Base-by-base conservation (phyloP, 441 rosid genomes). In the Arabidopsis lyrata region DNA sequence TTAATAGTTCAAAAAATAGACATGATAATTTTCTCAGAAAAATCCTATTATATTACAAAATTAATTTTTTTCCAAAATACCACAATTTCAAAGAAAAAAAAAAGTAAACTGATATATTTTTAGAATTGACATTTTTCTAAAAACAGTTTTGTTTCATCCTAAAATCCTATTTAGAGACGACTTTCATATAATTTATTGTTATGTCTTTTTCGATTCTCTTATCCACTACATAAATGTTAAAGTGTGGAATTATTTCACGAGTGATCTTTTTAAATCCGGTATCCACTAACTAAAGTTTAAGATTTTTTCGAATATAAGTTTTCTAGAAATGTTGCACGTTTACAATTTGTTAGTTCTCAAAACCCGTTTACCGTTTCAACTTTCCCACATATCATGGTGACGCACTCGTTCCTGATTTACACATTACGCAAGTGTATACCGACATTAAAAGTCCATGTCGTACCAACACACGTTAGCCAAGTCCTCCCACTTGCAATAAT, bases 401-500 rank as follows among this genome's bases (percentile, higher is more conserved):
- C 52, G 59, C 67, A 76, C 49, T 34, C 15, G 39, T 63, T 75
- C 54, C 4, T 45, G n/a, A 54, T 35, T 62, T 1, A 42, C 2
- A 35, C 11, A 45, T 45, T 45, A 45, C 22, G 50, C 50, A 7
- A 45, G 5, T 45, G 50, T 45, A 45, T 45, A 15, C 50, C 50
- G 50, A 45, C 50, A 15, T n/a, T 15, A 6, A 45, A 45, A 24
- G 72, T 57, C 77, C 44, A 74, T 48, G 60, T 58, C 35, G 42
- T 49, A 74, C 72, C 52, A 66, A 65, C 60, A 64, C 72, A 74
- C 72, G 72, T 74, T 72, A 74, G 36, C 52, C 72, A 63, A 63
- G 55, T 55, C 22, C 6, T 42, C 76, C 63, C 48, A 74, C 72
- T 74, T 58, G 77, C 60, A 62, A 75, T 75, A 44, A 68, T 55